Evolutionary conservation across 345 rosid species (phyloP), one percentile per base, ranked within the genome.

Genomic region (Acer yangbiense): DNA sequence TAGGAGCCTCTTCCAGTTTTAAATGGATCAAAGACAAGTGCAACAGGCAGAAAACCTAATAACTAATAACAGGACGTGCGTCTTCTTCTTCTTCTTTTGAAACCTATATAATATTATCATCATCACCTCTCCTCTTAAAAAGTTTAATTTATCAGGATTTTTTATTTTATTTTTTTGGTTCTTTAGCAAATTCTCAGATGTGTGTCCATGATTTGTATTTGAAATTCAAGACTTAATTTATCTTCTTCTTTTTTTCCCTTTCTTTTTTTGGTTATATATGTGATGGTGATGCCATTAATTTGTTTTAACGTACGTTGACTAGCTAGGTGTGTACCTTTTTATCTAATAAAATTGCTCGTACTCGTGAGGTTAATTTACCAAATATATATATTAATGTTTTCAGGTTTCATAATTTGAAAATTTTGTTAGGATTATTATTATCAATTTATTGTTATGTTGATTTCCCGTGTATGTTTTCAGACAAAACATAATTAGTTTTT

Each of bases 11-110:
- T 35, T 63, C 46, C 9, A 79, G 86, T 18, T 9, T 83, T 35
- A 65, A 41, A 25, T 77, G 83, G 83, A 77, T 83, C 71, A 83
- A 77, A 54, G 57, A 77, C 6, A 83, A 83, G 62, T 80, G 66
- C 77, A 71, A 41, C 55, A 77, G 57, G 23, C 66, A 14, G 21
- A 60, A 60, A 20, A 20, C 9, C 27, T 54, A 54, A 35, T 35
- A 35, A 35, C 39, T 35, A 4, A 35, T 35, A 35, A 43, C 9
- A 8, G 46, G 46, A 43, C 46, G 46, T 43, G 9, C 46, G 46
- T 43, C 46, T 43, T 43, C 46, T 43, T 43, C 46, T 43, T 43
- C 9, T 43, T 43, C 10, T 43, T 43, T 9, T 43, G 10, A 43
- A 43, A 11, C 46, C 6, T 35, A 35, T 35, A 6, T 35, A 35